phyloP scores from a whole-genome alignment of 2,329 filamentous ascomycete species.

The Alternaria arborescens region DNA sequence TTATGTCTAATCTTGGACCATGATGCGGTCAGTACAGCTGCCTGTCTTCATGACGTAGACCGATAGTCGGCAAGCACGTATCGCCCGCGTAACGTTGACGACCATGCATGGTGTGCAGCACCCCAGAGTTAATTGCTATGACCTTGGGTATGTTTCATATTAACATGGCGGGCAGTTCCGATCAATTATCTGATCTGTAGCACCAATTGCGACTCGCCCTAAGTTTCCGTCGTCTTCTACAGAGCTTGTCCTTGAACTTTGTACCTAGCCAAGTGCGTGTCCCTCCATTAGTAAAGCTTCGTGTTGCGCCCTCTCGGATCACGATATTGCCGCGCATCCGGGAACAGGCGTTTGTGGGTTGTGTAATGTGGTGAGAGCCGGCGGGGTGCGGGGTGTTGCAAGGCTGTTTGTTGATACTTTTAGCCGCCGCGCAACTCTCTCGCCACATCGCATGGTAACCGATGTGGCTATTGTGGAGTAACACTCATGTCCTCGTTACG shows the following conservation, averaged over 20 bases:
- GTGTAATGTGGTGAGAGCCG: not conserved
- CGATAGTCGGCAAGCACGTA: constrained; percentile 5
- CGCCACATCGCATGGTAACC: constrained; percentile 13
- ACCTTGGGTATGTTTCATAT: constrained; percentile 8
- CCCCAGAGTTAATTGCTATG: not conserved
- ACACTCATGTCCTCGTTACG: not conserved
- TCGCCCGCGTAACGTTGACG: not conserved
- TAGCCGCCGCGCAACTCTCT: constrained; percentile 5
- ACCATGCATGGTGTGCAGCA: constrained; percentile 1
- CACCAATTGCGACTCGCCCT: constrained; percentile 7
- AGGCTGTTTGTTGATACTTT: constrained; percentile 23
- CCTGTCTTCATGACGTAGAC: constrained; percentile 12
- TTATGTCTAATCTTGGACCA: constrained; percentile 7
- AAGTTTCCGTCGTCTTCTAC: not conserved
- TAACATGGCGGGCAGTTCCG: constrained; percentile 6
- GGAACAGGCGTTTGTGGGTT: constrained; percentile 16
- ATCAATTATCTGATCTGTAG: not conserved
- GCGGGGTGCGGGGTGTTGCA: constrained; percentile 12
- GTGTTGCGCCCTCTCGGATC: constrained; percentile 15
- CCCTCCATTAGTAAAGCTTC: constrained; percentile 22
- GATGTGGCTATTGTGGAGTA: constrained; percentile 5
- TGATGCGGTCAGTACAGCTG: constrained; percentile 5
- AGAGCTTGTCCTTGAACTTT: not conserved
- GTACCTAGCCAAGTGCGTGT: constrained; percentile 16
- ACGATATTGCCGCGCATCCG: constrained; percentile 13